Evolutionary conservation across 306 rosid species (phyloP).

Genomic region (Vigna unguiculata): DNA sequence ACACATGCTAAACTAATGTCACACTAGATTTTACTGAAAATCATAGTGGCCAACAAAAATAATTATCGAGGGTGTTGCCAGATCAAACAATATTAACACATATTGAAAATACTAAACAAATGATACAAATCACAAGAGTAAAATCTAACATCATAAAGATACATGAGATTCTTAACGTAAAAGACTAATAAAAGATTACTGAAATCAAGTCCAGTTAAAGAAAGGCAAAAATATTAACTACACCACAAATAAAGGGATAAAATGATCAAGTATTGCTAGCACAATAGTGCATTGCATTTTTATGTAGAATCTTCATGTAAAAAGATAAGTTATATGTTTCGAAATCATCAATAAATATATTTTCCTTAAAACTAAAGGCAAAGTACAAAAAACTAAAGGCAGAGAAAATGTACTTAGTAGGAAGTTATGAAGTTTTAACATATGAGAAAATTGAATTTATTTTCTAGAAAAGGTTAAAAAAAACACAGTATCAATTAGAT

Average conservation of each 20-base stretch:
- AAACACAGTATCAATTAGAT: conserved; percentile 5
- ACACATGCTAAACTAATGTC: conserved; percentile 3
- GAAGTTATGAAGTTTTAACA: neutral
- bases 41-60: neutral
- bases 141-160: conserved; percentile 28
- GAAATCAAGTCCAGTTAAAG: conserved; percentile 24
- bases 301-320: neutral
- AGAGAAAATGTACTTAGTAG: conserved; percentile 10
- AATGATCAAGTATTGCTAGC: conserved; percentile 20
- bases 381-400: neutral
- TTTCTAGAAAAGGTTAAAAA: conserved; percentile 12
- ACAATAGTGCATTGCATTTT: conserved; percentile 22
- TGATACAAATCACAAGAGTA: neutral
- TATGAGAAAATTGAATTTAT: conserved; percentile 28
- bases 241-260: conserved; percentile 2
- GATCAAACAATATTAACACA: neutral
- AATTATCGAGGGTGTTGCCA: too few relatives aligned
- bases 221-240: conserved; percentile 28
- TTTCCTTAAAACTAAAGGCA: conserved; percentile 24
- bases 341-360: conserved; percentile 1
- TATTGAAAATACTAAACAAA: conserved; percentile 12
- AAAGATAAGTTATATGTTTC: conserved; percentile 11
- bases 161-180: conserved; percentile 23
- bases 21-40: conserved; percentile 31
- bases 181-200: conserved; percentile 21